Base-by-base conservation (phyloP, 2,329 filamentous ascomycete genomes). In the Stachybotrys elegans region DNA sequence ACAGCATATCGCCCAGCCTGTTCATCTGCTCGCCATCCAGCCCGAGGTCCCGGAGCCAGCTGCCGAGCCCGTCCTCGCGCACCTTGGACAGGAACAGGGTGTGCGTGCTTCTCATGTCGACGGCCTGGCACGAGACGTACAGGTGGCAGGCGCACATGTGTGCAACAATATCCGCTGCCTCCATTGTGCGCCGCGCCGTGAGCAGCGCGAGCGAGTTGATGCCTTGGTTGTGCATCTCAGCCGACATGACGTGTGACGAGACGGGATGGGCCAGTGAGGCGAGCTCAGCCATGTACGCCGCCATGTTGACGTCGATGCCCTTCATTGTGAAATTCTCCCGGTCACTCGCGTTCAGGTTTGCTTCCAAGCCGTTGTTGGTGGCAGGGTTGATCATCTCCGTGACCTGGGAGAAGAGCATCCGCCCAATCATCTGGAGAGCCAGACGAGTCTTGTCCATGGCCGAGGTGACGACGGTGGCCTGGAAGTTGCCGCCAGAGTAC, bases 401-500 rank as follows among this genome's bases (percentile, higher is more conserved):
- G 44, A 71, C 71, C 56, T 86, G 82, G 0, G 74, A 68, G 55
- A 81, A 86, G 16, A 86, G 60, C 60, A 87, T 74, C n/a, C 76
- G 75, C 3, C 82, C 62, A 31, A 66, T 58, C 62, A 64, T 64
- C 41, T 66, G 62, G 3, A 66, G 48, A 13, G 62, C 61, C 23
- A 58, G 51, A 6, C 61, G 54, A 2, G 61, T 56, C 61, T 84
- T 85, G 49, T 85, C 83, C 70, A 79, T 80, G 1, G 81, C 80
- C 1, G 79, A 80, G 0, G 83, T 84, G 22, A 86, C 64, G 2
- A 73, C 66, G 6, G 66, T 66, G 1, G 81, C 84, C 58, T 86
- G 83, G 58, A 87, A 87, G 55, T 87, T 87, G 20, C 79, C 81
- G 2, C 83, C 81, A 42, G 81, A 76, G 47, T 80, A 71, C 20